Evolutionary conservation across 2,329 filamentous ascomycete genomes (phyloP), one percentile per base, ranked within the genome.

Genomic region (Colletotrichum gigasporum): DNA sequence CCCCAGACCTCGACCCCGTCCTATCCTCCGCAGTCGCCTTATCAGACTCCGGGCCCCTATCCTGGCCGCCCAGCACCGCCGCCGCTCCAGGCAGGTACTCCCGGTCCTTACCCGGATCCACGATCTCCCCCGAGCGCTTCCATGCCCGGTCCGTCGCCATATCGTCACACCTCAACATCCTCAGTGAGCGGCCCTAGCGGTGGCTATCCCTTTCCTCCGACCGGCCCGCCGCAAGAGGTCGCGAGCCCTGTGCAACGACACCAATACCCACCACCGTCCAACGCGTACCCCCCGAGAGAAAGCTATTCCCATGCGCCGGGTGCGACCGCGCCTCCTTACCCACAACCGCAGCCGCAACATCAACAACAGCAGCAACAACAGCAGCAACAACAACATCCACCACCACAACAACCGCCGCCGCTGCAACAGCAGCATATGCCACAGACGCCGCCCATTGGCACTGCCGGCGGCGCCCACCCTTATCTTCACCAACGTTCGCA

Each of bases 221-320:
- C 76, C 24, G 80, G 80, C 32, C 73, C 75, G 34, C 72, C 79
- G 26, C 78, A 79, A 32, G 78, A 80, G 56, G 75, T 82, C 30
- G 74, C 77, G 24, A 87, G 85, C 69, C 85, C 85, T 20, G 78
- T 81, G 61, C 82, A 85, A 72, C 81, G 82, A 44, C 82, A 84
- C 63, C 83, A 83, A 67, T 85, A 85, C 69, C 80, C 82, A 12
- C 80, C 83, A 28, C 80, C 83, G 26, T 68, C 77, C 20, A 74
- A 78, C 65, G 73, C 74, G 42, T 82, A 82, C 55, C 76, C 80
- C 45, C 76, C 76, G 48, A 77, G 81, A 65, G 82, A 86, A 62
- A 80, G 78, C 72, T 84, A 82, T 68, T 74, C 78, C 9, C 83
- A 81, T 14, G 71, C 65, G 16, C 66, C 69, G 44, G 75, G 78